A percentile compares a stretch with the other conserved stretches of the same genome.
Conservation (phyloP, 2,329 filamentous ascomycete genomes). For the Colletotrichum costaricense region DNA sequence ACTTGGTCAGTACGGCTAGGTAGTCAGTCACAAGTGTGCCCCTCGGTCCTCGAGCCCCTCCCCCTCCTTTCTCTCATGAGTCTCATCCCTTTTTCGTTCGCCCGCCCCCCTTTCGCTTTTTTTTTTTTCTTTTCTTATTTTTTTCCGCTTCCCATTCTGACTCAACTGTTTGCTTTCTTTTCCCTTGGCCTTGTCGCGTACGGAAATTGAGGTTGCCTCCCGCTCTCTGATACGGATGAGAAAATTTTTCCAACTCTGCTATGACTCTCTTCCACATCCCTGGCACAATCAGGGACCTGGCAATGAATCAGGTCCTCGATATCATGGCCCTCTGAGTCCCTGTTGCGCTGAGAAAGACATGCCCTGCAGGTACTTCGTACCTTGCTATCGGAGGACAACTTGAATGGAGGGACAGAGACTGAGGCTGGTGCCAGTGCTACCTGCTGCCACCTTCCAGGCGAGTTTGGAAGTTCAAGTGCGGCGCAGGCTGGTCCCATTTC, state of each 20-base stretch:
- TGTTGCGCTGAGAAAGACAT: not conserved
- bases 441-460: not conserved
- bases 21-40: not conserved
- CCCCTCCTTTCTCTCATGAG: conserved; percentile 5
- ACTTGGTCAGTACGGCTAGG: not conserved
- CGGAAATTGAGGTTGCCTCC: not conserved
- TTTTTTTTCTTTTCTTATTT: not conserved
- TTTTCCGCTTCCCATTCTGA: not conserved
- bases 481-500: not conserved
- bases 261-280: not conserved
- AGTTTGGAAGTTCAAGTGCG: not conserved
- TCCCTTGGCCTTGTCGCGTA: not conserved
- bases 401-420: not conserved
- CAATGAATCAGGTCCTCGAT: not conserved
- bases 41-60: conserved; percentile 16
- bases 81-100: not conserved
- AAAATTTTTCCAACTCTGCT: not conserved
- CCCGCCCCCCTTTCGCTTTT: not conserved
- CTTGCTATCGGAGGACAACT: not conserved
- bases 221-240: not conserved
- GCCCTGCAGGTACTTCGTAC: not conserved
- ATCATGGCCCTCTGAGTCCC: not conserved
- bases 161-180: not conserved
- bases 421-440: not conserved
- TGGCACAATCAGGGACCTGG: not conserved